Conservation (phyloP, 805 yeast species). For the Cyberlindnera euphorbiiphila region DNA sequence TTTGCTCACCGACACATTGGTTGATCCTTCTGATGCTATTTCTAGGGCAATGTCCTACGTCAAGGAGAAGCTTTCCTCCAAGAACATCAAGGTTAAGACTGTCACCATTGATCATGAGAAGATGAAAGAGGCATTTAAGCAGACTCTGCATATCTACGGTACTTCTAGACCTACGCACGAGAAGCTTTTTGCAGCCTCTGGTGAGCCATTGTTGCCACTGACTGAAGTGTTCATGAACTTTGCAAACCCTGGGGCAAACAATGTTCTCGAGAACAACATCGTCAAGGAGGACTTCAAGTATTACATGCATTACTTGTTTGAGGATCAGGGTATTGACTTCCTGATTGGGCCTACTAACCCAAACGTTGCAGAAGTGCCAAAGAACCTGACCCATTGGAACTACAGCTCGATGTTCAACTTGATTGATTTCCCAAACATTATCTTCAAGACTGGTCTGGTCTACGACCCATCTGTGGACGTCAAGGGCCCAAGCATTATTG, state of each 20-base stretch:
- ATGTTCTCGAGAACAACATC: slow-evolving; percentile 54
- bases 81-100: slow-evolving; percentile 41
- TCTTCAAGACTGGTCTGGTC: slow-evolving; percentile 57
- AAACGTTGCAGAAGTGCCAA: slow-evolving; percentile 67
- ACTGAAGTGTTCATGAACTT: slow-evolving; percentile 58
- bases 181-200: slow-evolving; percentile 50
- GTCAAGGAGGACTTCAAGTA: slow-evolving; percentile 57
- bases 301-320: slow-evolving; percentile 50
- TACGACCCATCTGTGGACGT: slow-evolving; percentile 54
- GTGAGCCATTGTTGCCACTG: slow-evolving; percentile 66
- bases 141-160: slow-evolving; percentile 59
- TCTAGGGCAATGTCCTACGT: slow-evolving; percentile 50
- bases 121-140: slow-evolving; percentile 51
- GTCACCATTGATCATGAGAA: slow-evolving; percentile 51
- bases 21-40: slow-evolving; percentile 63
- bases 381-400: slow-evolving; percentile 69
- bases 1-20: slow-evolving; percentile 60
- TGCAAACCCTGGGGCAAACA: slow-evolving; percentile 53
- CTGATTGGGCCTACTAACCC: slow-evolving; percentile 63
- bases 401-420: slow-evolving; percentile 73
- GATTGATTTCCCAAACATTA: slow-evolving; percentile 66
- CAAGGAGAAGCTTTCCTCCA: slow-evolving; percentile 44
- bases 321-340: slow-evolving; percentile 57
- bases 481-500: slow-evolving; percentile 33
- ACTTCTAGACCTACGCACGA: slow-evolving; percentile 48